Evolutionary conservation across 257 asterid species (phyloP), one percentile per base, ranked within the genome.

Genomic region (Solanum medicagineum): DNA sequence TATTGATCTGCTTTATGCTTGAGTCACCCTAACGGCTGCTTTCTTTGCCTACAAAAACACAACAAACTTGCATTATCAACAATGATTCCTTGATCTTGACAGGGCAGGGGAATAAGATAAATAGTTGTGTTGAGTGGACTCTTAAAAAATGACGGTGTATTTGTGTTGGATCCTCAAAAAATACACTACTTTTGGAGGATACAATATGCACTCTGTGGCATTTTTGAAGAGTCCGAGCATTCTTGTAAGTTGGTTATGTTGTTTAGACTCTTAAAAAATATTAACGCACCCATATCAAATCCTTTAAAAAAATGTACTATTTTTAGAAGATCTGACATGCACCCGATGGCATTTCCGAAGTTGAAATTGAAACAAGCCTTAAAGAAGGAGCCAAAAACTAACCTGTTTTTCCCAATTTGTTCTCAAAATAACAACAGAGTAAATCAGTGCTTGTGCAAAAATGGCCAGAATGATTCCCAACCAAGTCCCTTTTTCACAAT

Each of bases 391-490:
- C n/a, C 19, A 36, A 36, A 24, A 10, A 20, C 54, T 86, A 87
- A 94, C 96, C 92, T 94, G 95, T 1, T 82, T 24, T n/a, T 92
- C 94, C 95, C 97, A 93, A 17, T 94, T 85, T 7, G 95, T 94
- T 53, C 91, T 75, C 42, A 91, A 17, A 19, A 92, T 87, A 66
- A 92, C 86, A 80, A 91, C 81, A 5, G 88, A 88, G 59, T 92
- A 89, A 87, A 92, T 87, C 26, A 91, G n/a, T 1, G 91, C 92
- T 70, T 93, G 98, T 1, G 88, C 90, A 24, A 90, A 88, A 24
- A 93, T 86, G 16, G 98, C 95, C 19, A 92, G 89, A 62, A 87
- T 84, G 54, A 94, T 87, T 24, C 97, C 98, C 3, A 83, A 77
- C 98, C 94, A 91, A 94, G 93, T 1, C 97, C 94, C 97, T 93